Base-by-base conservation (phyloP, 495 filamentous ascomycete species). In the Peziza echinospora region DNA sequence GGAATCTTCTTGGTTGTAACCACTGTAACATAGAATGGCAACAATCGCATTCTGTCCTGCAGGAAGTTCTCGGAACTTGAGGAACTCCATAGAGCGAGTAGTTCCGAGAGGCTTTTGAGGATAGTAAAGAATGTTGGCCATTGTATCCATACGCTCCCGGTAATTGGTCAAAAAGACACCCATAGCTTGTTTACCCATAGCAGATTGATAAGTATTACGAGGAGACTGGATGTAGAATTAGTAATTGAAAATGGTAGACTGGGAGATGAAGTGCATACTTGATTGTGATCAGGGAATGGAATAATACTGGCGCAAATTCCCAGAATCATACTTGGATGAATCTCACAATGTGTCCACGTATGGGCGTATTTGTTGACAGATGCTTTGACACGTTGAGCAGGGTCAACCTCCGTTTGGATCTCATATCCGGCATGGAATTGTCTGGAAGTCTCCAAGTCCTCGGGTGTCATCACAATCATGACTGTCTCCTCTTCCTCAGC, bases 151-250 rank as follows among this genome's bases (percentile, higher is more conserved):
- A 46, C 89, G 84, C 48, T 85, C 77, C 21, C 79, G 72, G 58
- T 85, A 96, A 58, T 96, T 99, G 10, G 91, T 96, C 26, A 96
- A 71, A 68, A 92, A 93, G 47, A 94, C 84, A 56, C 89, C 89
- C 91, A 99, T 99, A 43, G 89, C 89, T 70, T 99, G 89, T 66
- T 99, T 99, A 65, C 89, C 89, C 89, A 99, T 99, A 57, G 89
- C 89, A 54, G 89, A 93, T 59, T 99, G 91, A 65, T 96, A 96
- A 3, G 89, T 99, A 60, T 96, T 96, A 77, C 91, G 74, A 50
- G 89, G 89, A 48, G 85, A 93, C 73, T 84, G 50, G 11, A 47
- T 16, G 26, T 24, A 5, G 42, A 24, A 51, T 22, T 21, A 53
- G 51, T 17, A 45, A 46, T 42, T 30, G 22, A 16, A 10, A 19